These are phyloP conservation scores for Oxytropis ochrocephala DNA, from an alignment of 306 rosid genomes.

Conservation along the genomic window DNA sequence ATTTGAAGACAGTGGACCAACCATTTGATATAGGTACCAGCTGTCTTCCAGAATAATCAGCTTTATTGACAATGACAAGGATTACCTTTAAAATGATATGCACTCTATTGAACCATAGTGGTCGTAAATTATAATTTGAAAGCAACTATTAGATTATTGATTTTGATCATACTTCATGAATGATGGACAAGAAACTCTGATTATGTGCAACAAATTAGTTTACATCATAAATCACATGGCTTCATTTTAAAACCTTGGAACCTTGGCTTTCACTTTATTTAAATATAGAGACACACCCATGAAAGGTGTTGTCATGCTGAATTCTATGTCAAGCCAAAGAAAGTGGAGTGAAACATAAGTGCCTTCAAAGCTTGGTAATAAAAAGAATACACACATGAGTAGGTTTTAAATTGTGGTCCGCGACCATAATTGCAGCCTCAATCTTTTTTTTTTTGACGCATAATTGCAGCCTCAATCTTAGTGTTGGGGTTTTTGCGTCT, in stretches of 20 bases:
- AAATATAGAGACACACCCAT: not conserved
- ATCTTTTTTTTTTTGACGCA: too few species aligned
- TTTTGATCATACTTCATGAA: not conserved
- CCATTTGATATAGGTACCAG: slow-evolving; percentile 16
- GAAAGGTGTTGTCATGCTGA: not conserved
- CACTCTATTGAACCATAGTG: slow-evolving; percentile 1
- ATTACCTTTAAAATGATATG: slow-evolving; percentile 2
- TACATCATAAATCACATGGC: slow-evolving; percentile 15
- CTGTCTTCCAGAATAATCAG: slow-evolving; percentile 16
- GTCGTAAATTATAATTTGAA: not conserved
- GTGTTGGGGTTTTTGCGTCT: not conserved
- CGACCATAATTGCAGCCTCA: not conserved
- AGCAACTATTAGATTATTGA: not conserved
- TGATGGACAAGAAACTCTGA: not conserved
- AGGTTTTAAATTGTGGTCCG: not conserved
- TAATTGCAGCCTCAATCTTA: not conserved
- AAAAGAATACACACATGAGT: not conserved
- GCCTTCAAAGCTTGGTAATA: not conserved
- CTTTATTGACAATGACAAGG: slow-evolving; percentile 14
- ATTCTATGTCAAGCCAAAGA: not conserved
- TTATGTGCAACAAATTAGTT: not conserved
- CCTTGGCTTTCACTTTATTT: not conserved
- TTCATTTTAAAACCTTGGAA: not conserved
- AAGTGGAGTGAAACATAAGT: not conserved
- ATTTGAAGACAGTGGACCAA: slow-evolving; percentile 28